Base-by-base conservation (phyloP, 805 yeast genomes). In the Suhomyces faveliae region DNA sequence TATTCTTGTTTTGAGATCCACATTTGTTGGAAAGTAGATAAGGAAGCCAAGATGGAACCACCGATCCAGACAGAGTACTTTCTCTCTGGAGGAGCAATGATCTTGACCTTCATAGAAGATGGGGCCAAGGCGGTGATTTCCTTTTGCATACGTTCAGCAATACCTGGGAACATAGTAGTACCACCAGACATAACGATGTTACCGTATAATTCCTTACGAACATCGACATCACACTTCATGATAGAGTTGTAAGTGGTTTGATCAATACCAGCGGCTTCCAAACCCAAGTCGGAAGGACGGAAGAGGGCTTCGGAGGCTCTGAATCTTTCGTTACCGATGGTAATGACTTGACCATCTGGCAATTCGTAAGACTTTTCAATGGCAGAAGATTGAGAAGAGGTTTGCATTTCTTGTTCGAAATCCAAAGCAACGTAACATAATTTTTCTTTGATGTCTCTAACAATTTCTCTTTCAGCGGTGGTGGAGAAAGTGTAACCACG, bases 1-100 rank as follows among this genome's bases (percentile, higher is more conserved):
- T 94, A 94, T 84, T 94, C 99, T 83, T 94, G 98, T 85, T 94
- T 94, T 72, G 98, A 91, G 88, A 94, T 90, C 99, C 99, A 94
- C 98, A 94, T 92, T 81, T 94, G 98, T 84, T 94, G 98, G 97
- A 94, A 94, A 75, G 99, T 94, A 56, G 97, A 89, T 74, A 94
- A 85, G 52, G 97, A 90, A 61, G 99, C 97, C 77, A 94, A 85
- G 70, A 94, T 94, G 64, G 98, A 94, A 81, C 99, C 99, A 84
- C 99, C 99, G 61, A 94, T 94, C 99, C 99, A 94, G 80, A 91
- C 97, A 67, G 96, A 88, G 87, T 88, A 94, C 79, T 94, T 94
- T 79, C 99, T 87, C 80, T 94, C 99, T 62, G 98, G 98, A 62
- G 98, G 97, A 73, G 99, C 99, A 73, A 87, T 87, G 73, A 94